phyloP scores from a whole-genome alignment of 805 yeast species.

The Peterozyma toletana region DNA sequence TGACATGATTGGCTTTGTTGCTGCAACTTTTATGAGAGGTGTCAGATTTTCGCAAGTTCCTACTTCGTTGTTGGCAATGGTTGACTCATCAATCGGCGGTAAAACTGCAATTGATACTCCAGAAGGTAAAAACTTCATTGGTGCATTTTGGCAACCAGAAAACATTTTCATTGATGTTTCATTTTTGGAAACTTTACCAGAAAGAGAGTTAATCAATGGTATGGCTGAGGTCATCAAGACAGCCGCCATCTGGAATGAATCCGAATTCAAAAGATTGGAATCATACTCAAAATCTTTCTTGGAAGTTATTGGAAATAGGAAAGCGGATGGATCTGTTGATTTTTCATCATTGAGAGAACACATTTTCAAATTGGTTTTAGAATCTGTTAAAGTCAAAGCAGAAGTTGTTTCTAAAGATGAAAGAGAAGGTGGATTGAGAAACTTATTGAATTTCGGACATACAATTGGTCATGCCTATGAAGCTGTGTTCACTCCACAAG shows the following conservation, averaged over 20 bases:
- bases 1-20: slow-evolving; percentile 97
- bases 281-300: slow-evolving; percentile 63
- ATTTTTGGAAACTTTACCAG: slow-evolving; percentile 82
- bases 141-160: slow-evolving; percentile 96
- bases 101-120: slow-evolving; percentile 98
- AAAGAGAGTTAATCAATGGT: slow-evolving; percentile 92
- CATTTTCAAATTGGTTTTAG: slow-evolving; percentile 70
- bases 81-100: slow-evolving; percentile 96
- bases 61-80: slow-evolving; percentile 92
- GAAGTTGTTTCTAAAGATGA: slow-evolving; percentile 91
- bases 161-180: slow-evolving; percentile 83
- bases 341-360: slow-evolving; percentile 65
- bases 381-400: slow-evolving; percentile 86
- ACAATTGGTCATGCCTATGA: slow-evolving; percentile 97
- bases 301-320: slow-evolving; percentile 45
- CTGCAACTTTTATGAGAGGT: slow-evolving; percentile 99
- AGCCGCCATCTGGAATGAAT: slow-evolving; percentile 95
- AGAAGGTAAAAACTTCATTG: slow-evolving; percentile 88
- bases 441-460: slow-evolving; percentile 91
- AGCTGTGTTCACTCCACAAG: slow-evolving; percentile 94
- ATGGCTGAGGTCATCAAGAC: slow-evolving; percentile 98
- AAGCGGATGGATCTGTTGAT: slow-evolving; percentile 45
- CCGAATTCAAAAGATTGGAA: slow-evolving; percentile 82
- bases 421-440: slow-evolving; percentile 90
- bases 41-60: slow-evolving; percentile 92